Base-by-base conservation (phyloP, 108 stramenopile genomes). In the Nitzschia sp. region DNA sequence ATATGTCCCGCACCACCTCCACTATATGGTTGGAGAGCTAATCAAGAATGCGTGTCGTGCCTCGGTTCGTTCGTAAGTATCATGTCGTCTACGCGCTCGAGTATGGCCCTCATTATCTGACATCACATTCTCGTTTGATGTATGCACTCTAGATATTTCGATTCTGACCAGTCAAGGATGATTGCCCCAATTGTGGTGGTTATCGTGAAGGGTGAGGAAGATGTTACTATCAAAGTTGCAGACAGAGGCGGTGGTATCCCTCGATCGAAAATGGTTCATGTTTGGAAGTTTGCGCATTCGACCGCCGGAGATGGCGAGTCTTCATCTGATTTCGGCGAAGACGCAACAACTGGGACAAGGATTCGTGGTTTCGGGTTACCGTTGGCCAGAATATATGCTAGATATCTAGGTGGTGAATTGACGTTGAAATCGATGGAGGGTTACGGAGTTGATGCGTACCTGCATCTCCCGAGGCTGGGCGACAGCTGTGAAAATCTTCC, bases 361-460 rank as follows among this genome's bases (percentile, higher is more conserved):
- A 88, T 90, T 54, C 83, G 91, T 15, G 95, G 96, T n/a, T 98
- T 98, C 75, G 99, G 99, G 17, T 77, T 99, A 57, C 98, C 98
- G 13, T 81, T 99, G 57, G 84, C 95, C 28, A 72, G 99, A 29
- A 94, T 95, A 46, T 98, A 98, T 74, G 98, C 98, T 5, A 85
- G 99, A 26, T 99, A 98, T 77, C 97, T 99, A 67, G 98, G 97
- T 23, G 99, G 99, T 4, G 99, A 99, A 72, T 81, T 99, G 25
- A 89, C 93, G 18, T 68, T 99, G 23, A 97, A 97, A 68, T 88
- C 89, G 6, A 92, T 98, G 92, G 98, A 99, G 64, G 99, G 99
- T n/a, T 98, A 98, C 69, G 99, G 99, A 34, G 84, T 98, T 17
- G 99, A 99, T 87, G 97, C 97, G 0, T 99, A 98, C 58, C 60